Percentiles rank a stretch among this genome's conserved stretches.
phyloP scores from a whole-genome alignment of 2,329 filamentous ascomycete species.

The Drechslerella dactyloides region DNA sequence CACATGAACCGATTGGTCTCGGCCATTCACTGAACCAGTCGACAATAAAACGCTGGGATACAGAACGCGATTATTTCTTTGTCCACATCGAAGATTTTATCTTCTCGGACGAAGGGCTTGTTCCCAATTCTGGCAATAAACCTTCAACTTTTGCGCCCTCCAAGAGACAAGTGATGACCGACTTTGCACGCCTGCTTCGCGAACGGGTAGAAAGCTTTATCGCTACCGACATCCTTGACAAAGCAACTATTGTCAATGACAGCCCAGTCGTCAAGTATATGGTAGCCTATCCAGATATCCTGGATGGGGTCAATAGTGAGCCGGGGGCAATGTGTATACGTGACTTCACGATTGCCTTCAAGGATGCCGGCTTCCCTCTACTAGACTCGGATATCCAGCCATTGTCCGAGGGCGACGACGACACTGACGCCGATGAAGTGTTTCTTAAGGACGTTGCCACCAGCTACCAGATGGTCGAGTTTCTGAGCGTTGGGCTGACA shows the following conservation, averaged over 20 bases:
- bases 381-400: conserved; percentile 25
- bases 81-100: conserved; percentile 22
- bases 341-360: conserved; percentile 32
- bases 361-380: conserved; percentile 28
- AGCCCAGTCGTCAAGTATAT: conserved; percentile 31
- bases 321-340: conserved; percentile 19
- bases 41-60: conserved; percentile 9
- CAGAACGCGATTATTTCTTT: conserved; percentile 19
- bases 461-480: conserved; percentile 21
- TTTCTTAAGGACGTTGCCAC: conserved; percentile 16
- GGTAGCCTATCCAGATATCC: conserved; percentile 29
- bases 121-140: conserved; percentile 14
- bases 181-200: conserved; percentile 21
- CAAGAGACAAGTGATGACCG: conserved; percentile 38
- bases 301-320: conserved; percentile 19
- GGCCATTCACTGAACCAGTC: neutral
- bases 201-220: conserved; percentile 29
- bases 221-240: conserved; percentile 19
- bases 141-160: conserved; percentile 24
- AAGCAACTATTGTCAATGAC: conserved; percentile 37
- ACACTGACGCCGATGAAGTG: neutral
- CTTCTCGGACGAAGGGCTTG: neutral
- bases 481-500: conserved; percentile 28
- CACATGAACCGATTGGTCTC: conserved; percentile 18
- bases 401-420: neutral